Evolutionary conservation across 176 grass and related monocot genomes (phyloP).

Genomic region (Miscanthus lutarioriparius): DNA sequence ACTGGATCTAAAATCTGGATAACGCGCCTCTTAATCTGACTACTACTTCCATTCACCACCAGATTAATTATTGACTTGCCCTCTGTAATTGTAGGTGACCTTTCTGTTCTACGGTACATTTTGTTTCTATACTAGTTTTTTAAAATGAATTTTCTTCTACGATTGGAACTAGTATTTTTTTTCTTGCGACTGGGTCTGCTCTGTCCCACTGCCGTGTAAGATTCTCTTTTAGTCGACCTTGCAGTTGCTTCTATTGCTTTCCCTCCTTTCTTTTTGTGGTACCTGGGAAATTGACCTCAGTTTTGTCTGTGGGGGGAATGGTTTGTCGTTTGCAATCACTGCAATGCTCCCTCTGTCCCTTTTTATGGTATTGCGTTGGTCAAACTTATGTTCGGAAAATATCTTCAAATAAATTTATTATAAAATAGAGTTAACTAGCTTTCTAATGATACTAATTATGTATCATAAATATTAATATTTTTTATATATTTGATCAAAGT

Average conservation of each 20-base stretch:
- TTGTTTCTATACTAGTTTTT: not conserved
- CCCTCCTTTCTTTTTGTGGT: not conserved
- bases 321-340: not conserved
- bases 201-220: slow-evolving; percentile 1
- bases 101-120: not conserved
- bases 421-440: not conserved
- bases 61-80: slow-evolving; percentile 18
- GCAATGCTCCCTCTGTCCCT: not conserved
- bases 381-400: not conserved
- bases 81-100: not conserved
- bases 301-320: not conserved
- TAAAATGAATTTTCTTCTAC: not conserved
- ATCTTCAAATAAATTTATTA: not conserved
- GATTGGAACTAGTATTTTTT: not conserved
- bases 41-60: not conserved
- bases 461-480: no score
- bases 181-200: not conserved
- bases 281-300: not conserved
- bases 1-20: slow-evolving; percentile 36
- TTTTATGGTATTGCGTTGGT: not conserved
- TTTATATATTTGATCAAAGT: no score
- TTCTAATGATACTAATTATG: no score
- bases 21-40: slow-evolving; percentile 1
- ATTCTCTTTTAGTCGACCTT: slow-evolving; percentile 1
- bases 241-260: slow-evolving; percentile 23